Evolutionary conservation across 2,329 filamentous ascomycete species (phyloP).

Genomic region (Diaporthe helianthi): DNA sequence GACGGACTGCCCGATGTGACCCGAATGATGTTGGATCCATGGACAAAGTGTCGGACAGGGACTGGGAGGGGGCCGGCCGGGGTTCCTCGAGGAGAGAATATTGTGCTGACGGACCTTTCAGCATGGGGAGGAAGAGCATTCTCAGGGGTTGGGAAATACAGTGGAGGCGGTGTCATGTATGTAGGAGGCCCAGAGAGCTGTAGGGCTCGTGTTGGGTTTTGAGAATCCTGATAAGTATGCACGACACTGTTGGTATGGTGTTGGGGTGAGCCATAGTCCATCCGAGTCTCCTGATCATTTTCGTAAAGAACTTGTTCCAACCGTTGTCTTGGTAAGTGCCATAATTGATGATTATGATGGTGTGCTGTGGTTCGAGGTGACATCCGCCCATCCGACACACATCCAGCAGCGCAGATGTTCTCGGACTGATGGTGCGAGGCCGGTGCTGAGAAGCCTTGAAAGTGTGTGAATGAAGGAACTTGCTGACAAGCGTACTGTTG

Average conservation of each 20-base stretch:
- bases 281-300: not conserved
- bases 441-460: slow-evolving; percentile 27
- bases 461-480: slow-evolving; percentile 12
- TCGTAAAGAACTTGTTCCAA: not conserved
- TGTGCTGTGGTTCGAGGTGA: slow-evolving; percentile 28
- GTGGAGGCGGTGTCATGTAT: not conserved
- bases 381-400: slow-evolving; percentile 9
- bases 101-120: not conserved
- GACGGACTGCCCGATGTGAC: not conserved
- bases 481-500: not conserved
- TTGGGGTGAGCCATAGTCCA: not conserved
- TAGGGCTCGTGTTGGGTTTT: not conserved
- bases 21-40: not conserved
- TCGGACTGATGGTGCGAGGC: not conserved
- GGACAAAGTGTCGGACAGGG: not conserved
- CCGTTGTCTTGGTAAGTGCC: not conserved
- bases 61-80: not conserved
- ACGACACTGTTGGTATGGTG: not conserved
- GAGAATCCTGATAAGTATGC: not conserved
- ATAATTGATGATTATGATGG: not conserved
- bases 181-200: not conserved
- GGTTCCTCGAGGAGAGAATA: not conserved
- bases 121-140: not conserved
- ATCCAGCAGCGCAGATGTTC: not conserved
- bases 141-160: not conserved